Evolutionary conservation across 2,329 filamentous ascomycete genomes (phyloP), one percentile per base, ranked within the genome.

Genomic region (Calonectria pteridis): DNA sequence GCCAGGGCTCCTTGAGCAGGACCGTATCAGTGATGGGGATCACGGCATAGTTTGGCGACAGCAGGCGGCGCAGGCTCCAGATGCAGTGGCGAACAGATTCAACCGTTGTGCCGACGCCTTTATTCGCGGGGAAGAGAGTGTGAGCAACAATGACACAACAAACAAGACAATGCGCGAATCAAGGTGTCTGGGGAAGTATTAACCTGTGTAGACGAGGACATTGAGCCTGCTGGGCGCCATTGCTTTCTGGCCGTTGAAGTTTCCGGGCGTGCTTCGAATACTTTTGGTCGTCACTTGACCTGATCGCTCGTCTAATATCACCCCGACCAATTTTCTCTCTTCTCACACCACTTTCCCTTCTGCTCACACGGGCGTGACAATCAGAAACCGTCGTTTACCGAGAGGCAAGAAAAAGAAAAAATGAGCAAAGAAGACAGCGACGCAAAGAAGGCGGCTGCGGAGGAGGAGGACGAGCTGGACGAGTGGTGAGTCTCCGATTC

Each of bases 41-140:
- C 76, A 99, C 95, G 73, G 96, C 97, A 86, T 99, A 98, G 84
- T 96, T 94, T 65, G 95, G 94, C 4, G 95, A 94, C 29, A 98
- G 92, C 6, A 98, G 90, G 46, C 94, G 93, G 73, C 95, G 94
- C 23, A 99, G 91, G 28, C 95, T 94, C 86, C 94, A 95, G 74
- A 98, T 90, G 84, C 94, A 96, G 83, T 98, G 96, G 62, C 94
- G 92, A 74, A 98, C 95, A 20, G 96, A 98, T 82, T 97, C 94
- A 67, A 94, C 88, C 13, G 96, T 98, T 53, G 94, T 95, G 76
- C 97, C 97, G 82, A 93, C 91, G 80, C 96, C 96, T 95, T 80
- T 73, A 10, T 74, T 79, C 55, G 68, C 71, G 73, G 35, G 67
- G 69, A 28, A 55, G 13, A 14, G 35, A 33, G 46, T 31, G 40